phyloP scores from a whole-genome alignment of 148 eudicot species.

The Cornus controversa region DNA sequence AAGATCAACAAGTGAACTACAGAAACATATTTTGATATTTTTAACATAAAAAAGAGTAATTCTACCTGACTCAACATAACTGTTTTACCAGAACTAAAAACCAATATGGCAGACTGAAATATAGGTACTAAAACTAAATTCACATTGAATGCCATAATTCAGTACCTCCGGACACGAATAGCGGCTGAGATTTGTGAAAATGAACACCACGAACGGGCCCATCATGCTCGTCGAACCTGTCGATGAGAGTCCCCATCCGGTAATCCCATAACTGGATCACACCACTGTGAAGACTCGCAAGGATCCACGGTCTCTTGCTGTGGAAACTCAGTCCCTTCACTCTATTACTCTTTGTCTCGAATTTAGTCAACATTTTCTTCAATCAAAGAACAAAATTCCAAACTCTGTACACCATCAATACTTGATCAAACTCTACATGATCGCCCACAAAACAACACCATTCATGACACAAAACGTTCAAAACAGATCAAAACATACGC shows the following conservation, averaged over 20 bases:
- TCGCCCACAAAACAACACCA: not conserved
- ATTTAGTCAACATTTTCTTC: constrained; percentile 76
- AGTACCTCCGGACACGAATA: constrained; percentile 88
- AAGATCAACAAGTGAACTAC: not conserved
- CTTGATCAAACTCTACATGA: constrained; percentile 12
- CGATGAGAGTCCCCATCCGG: constrained; percentile 89
- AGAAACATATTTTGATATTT: not conserved
- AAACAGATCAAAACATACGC: not conserved
- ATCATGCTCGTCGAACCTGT: constrained; percentile 89
- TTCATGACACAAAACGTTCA: not conserved
- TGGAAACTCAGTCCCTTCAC: constrained; percentile 94
- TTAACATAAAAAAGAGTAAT: no score
- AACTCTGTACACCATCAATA: constrained; percentile 19
- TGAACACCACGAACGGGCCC: constrained; percentile 96
- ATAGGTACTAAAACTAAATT: not conserved
- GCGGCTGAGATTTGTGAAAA: constrained; percentile 83
- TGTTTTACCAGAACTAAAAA: not conserved
- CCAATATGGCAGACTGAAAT: not conserved
- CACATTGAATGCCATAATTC: not conserved
- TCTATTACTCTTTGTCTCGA: constrained; percentile 93
- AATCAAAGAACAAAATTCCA: constrained; percentile 15
- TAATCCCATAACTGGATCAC: constrained; percentile 97
- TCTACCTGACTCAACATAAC: not conserved
- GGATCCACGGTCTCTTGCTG: constrained; percentile 90
- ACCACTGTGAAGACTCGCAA: constrained; percentile 94